Conservation (phyloP, 2,329 filamentous ascomycete genomes). For the Cordyceps fumosorosea region DNA sequence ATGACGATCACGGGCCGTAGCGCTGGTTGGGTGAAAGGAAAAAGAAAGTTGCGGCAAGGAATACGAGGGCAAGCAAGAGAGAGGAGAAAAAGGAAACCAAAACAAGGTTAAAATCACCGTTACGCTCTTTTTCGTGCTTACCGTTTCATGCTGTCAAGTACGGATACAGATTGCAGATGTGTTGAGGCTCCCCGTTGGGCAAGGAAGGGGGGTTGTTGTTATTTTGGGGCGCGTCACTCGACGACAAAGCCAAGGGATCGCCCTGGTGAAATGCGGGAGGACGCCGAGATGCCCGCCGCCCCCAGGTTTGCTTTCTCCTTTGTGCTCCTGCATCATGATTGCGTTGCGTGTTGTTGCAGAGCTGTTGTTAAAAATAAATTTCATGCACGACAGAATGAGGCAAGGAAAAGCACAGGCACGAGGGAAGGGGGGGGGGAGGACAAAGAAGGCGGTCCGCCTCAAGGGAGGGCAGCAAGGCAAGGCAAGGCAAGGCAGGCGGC, state of each 20-base stretch:
- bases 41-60: background rate
- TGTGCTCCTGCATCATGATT: slow-evolving; percentile 3
- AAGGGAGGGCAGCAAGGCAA: background rate
- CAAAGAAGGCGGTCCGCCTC: background rate
- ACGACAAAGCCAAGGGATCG: background rate
- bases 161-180: background rate
- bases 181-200: background rate
- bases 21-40: background rate
- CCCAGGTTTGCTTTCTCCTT: background rate
- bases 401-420: slow-evolving; percentile 3
- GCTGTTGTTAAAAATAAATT: slow-evolving; percentile 12
- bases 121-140: background rate
- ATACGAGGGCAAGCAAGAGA: background rate
- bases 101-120: background rate
- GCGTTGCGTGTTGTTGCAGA: background rate
- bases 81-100: background rate
- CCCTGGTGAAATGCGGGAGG: background rate
- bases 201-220: background rate
- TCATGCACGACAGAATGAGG: slow-evolving; percentile 6
- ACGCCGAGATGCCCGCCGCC: background rate
- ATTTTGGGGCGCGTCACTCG: background rate
- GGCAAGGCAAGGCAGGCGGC: background rate
- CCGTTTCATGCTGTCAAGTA: background rate
- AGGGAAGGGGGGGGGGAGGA: background rate
- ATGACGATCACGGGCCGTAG: background rate